These are phyloP conservation scores for Eutypa lata DNA, from an alignment of 2,329 filamentous ascomycete genomes.

Conservation along the genomic window DNA sequence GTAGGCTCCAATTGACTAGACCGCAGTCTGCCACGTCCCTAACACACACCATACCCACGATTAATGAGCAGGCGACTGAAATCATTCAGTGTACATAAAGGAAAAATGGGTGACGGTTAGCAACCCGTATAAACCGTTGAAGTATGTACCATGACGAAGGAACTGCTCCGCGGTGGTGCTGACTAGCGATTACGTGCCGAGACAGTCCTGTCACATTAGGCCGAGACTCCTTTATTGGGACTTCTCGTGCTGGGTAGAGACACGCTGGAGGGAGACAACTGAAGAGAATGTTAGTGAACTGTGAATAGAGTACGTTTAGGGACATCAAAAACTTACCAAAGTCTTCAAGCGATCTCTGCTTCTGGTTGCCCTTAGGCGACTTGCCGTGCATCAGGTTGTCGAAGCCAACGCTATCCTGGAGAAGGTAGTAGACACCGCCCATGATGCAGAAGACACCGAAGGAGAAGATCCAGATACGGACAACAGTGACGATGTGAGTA, in stretches of 20 bases:
- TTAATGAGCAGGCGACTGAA: conserved; percentile 21
- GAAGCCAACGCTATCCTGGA: conserved; percentile 77
- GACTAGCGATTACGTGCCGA: neutral
- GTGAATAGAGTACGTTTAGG: neutral
- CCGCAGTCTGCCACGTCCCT: conserved; percentile 26
- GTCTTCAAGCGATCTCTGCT: conserved; percentile 83
- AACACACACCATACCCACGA: conserved; percentile 16
- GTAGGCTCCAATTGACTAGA: conserved; percentile 26
- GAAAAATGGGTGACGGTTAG: conserved; percentile 27
- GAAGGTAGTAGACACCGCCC: conserved; percentile 71
- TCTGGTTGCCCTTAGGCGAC: conserved; percentile 75
- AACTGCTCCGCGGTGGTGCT: conserved; percentile 2
- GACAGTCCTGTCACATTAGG: conserved; percentile 11
- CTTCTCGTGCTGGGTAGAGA: conserved; percentile 91
- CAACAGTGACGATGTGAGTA: conserved; percentile 78
- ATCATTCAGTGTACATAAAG: conserved; percentile 34
- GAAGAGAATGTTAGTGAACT: conserved; percentile 44
- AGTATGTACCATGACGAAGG: conserved; percentile 25
- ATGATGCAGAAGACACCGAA: conserved; percentile 86
- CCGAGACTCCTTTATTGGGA: conserved; percentile 52
- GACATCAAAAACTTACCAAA: conserved; percentile 64
- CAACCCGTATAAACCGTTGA: conserved; percentile 25
- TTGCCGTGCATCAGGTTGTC: conserved; percentile 94
- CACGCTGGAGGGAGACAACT: conserved; percentile 87
- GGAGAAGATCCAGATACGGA: conserved; percentile 89